Evolutionary conservation across 257 asterid species (phyloP).

Genomic region (Nicotiana benthamiana): DNA sequence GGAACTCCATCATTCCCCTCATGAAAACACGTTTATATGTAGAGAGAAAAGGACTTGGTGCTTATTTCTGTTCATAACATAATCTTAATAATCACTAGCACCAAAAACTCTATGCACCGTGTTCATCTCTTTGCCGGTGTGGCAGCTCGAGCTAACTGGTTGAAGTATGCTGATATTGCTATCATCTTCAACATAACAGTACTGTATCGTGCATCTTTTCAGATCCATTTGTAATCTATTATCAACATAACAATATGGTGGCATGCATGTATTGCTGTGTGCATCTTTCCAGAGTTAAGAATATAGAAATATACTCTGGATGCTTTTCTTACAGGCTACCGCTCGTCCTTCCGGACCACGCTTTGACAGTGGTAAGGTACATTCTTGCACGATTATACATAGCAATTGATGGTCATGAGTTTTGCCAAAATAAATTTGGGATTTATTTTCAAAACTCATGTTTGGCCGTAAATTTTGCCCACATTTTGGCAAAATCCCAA

Average conservation of each 20-base stretch:
- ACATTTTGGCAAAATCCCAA: no score
- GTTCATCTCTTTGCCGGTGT: not conserved
- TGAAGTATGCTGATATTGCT: not conserved
- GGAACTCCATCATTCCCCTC: not conserved
- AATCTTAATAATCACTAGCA: not conserved
- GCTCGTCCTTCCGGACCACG: not conserved
- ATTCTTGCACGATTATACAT: not conserved
- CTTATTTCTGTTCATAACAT: not conserved
- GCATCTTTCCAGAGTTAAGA: not conserved
- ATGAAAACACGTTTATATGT: not conserved
- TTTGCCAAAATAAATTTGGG: no score
- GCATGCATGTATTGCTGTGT: not conserved
- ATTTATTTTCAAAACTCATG: no score
- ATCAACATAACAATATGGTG: not conserved
- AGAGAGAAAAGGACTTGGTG: not conserved
- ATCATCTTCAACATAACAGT: not conserved
- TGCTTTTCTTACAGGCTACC: conserved; percentile 12
- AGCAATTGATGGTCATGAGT: no score
- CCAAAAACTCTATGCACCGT: not conserved
- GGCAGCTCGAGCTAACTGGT: not conserved
- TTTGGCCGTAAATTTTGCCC: no score
- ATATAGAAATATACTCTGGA: not conserved
- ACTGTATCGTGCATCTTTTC: not conserved
- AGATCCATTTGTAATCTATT: not conserved
- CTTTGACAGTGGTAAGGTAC: conserved; percentile 17